These are phyloP conservation scores for Piedraia hortae DNA, from an alignment of 2,329 filamentous ascomycete genomes.

Conservation along the genomic window DNA sequence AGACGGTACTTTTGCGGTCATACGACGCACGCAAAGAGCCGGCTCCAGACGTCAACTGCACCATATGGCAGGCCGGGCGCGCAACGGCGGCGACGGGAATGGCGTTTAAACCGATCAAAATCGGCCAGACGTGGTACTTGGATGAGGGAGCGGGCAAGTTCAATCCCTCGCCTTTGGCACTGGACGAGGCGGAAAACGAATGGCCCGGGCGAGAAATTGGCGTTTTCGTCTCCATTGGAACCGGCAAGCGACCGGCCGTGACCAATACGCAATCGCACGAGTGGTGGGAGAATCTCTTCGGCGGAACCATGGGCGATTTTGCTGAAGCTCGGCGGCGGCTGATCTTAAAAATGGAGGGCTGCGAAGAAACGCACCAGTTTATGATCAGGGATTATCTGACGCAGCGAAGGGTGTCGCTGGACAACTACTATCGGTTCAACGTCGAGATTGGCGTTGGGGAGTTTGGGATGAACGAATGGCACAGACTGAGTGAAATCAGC, in stretches of 20 bases:
- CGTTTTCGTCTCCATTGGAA: conserved; percentile 82
- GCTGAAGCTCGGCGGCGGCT: conserved; percentile 65
- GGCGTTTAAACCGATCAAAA: conserved; percentile 84
- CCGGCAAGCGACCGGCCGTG: conserved; percentile 54
- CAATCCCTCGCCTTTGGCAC: conserved; percentile 59
- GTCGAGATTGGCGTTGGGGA: conserved; percentile 89
- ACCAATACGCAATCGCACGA: conserved; percentile 39
- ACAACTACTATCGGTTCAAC: conserved; percentile 90
- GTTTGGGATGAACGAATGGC: conserved; percentile 98
- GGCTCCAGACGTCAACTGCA: conserved; percentile 73
- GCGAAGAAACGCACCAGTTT: conserved; percentile 64
- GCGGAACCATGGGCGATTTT: conserved; percentile 49
- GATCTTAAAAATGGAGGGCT: conserved; percentile 82
- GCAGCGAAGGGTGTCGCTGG: conserved; percentile 46
- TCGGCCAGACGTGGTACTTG: conserved; percentile 80
- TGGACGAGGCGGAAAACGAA: conserved; percentile 85
- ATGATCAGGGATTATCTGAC: conserved; percentile 58
- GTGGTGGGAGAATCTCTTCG: conserved; percentile 77
- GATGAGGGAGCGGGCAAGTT: conserved; percentile 81
- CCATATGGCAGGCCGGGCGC: conserved; percentile 86
- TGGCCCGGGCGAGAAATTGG: conserved; percentile 87
- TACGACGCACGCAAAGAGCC: conserved; percentile 89
- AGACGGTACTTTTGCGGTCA: conserved; percentile 47
- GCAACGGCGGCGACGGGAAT: conserved; percentile 79
- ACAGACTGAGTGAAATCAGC: conserved; percentile 77